Base-by-base conservation (phyloP, 1,284 basidiomycete species). In the Ceratobasidium sp. region DNA sequence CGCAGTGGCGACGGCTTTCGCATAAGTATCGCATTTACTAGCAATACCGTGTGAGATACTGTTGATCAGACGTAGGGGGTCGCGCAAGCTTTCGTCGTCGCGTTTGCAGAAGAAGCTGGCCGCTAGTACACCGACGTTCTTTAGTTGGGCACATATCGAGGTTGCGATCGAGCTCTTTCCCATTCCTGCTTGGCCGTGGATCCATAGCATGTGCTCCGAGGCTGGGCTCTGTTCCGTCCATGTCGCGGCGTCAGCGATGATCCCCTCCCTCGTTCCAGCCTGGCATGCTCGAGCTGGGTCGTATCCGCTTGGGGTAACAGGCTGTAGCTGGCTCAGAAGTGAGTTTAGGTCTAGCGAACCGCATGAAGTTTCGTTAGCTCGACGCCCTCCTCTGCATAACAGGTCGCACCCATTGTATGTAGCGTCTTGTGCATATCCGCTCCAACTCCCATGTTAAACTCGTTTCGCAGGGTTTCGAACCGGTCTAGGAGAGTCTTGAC, bases 81-180 rank as follows among this genome's bases (percentile, higher is more conserved):
- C 35, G 35, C 69, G 59, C 8, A 57, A 21, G 38, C 63, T 47
- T 1, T 32, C 47, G 21, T 49, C 59, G 73, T 72, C 76, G 0
- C 80, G 76, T 4, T 79, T 78, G 55, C 79, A 81, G 76, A 81
- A 82, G 18, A 55, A 59, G 11, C 76, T 79, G 1, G 79, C 80
- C 3, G 77, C 80, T 1, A 80, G 79, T 2, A 23, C 35, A 1
- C 72, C 55, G 14, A 57, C 14, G 6, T 26, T 47, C 16, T 58
- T 30, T n/a, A 67, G 73, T 3, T 64, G 35, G 4, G 74, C 54
- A 14, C 77, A 76, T 2, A 79, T 55, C 1, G 79, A 77, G 43
- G 73, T 41, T 16, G 78, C 77, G 32, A 79, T 76, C 6, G 77
- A 74, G 11, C 76, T 72, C 50, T 79, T 78, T 3, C 78, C 78